phyloP scores from a whole-genome alignment of 2,329 filamentous ascomycete species.

The Fulvia fulva region DNA sequence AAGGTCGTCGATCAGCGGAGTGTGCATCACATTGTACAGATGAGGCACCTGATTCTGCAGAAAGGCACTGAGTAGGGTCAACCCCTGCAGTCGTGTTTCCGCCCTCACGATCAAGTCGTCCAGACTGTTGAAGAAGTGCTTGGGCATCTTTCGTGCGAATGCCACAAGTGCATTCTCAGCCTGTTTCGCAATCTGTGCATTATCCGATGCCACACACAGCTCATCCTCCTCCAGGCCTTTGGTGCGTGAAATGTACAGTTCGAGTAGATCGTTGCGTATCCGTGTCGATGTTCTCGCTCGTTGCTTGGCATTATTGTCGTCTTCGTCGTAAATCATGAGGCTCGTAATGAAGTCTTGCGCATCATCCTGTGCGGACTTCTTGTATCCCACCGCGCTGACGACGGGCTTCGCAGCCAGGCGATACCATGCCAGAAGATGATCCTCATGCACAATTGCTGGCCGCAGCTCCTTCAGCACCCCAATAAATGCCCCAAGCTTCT shows the following conservation, averaged over 20 bases:
- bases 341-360: constrained; percentile 61
- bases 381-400: constrained; percentile 54
- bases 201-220: constrained; percentile 37
- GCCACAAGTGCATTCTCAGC: constrained; percentile 51
- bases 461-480: constrained; percentile 61
- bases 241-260: constrained; percentile 43
- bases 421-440: constrained; percentile 69
- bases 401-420: constrained; percentile 57
- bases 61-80: constrained; percentile 68
- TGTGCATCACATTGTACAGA: constrained; percentile 68
- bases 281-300: constrained; percentile 54
- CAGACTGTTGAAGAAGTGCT: constrained; percentile 63
- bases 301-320: constrained; percentile 49
- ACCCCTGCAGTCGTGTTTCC: constrained; percentile 59
- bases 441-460: constrained; percentile 59
- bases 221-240: constrained; percentile 36
- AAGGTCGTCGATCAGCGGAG: constrained; percentile 66
- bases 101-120: constrained; percentile 63
- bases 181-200: constrained; percentile 47
- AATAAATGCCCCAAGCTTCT: constrained; percentile 64
- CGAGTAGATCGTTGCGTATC: constrained; percentile 53
- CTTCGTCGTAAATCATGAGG: constrained; percentile 60
- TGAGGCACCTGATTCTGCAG: constrained; percentile 75
- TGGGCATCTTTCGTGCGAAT: constrained; percentile 66
- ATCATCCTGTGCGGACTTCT: constrained; percentile 62